Conservation (phyloP, 2,329 filamentous ascomycete genomes). For the Fusarium irregulare region DNA sequence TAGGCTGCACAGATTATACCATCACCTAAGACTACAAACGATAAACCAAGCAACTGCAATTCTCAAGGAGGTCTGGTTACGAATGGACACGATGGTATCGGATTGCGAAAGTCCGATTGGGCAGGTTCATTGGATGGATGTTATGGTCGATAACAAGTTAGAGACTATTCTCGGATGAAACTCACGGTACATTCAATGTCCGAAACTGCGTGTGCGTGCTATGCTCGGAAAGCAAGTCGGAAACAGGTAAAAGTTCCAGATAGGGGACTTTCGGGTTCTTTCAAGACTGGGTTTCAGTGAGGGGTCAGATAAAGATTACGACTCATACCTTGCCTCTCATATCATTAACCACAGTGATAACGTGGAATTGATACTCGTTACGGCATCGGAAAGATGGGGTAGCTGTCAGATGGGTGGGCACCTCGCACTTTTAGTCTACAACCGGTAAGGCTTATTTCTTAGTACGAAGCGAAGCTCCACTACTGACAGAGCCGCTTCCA, state of each 20-base stretch:
- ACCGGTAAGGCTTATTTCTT: neutral
- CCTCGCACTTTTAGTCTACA: constrained; percentile 15
- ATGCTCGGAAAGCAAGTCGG: neutral
- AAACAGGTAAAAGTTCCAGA: neutral
- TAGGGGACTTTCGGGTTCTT: neutral
- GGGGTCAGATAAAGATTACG: no score
- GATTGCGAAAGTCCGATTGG: no score
- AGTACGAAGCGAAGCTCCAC: neutral
- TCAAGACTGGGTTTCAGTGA: neutral
- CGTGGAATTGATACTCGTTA: neutral
- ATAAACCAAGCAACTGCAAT: neutral
- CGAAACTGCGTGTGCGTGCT: neutral
- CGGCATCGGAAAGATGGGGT: neutral
- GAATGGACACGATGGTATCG: neutral
- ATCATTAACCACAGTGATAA: accelerated
- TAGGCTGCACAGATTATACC: neutral
- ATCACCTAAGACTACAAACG: neutral
- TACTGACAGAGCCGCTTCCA: neutral
- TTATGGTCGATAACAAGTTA: neutral
- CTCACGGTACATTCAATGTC: neutral
- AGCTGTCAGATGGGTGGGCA: neutral
- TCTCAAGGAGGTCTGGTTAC: neutral
- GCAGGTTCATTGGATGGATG: constrained; percentile 1
- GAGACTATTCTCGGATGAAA: constrained; percentile 1
- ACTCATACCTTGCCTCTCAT: neutral